Percentiles rank a stretch among this genome's conserved stretches.
These are phyloP conservation scores for Piromyces sp. DNA, from an alignment of 192 early-diverging fungal species.

Conservation along the genomic window DNA sequence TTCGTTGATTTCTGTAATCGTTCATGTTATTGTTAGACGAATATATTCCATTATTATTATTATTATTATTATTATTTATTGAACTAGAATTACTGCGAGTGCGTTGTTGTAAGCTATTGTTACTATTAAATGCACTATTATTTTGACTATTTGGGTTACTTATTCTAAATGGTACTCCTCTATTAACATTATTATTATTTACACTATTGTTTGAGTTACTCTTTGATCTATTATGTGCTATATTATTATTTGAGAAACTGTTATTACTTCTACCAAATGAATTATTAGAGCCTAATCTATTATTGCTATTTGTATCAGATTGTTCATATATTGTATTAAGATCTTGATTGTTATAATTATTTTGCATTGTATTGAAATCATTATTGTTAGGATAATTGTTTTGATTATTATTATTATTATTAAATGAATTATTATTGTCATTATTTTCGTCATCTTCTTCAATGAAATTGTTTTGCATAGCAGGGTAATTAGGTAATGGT, in stretches of 20 bases:
- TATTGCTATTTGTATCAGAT: not conserved
- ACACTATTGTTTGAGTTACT: not conserved
- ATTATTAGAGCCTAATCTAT: not conserved
- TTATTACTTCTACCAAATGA: not conserved
- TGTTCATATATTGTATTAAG: not conserved
- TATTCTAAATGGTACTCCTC: not conserved
- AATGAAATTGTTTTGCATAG: not conserved
- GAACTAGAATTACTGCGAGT: not conserved
- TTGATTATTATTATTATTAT: not conserved
- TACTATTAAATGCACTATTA: not conserved
- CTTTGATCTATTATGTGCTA: not conserved
- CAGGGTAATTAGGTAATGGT: not conserved
- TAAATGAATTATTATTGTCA: not conserved
- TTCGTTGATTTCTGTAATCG: not conserved
- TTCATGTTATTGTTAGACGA: not conserved
- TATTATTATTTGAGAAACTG: not conserved
- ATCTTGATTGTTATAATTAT: not conserved
- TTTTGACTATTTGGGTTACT: not conserved
- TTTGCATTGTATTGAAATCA: not conserved
- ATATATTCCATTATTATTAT: not conserved
- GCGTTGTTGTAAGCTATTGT: not conserved
- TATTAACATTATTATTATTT: not conserved
- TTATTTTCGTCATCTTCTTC: not conserved
- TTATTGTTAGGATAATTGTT: not conserved
- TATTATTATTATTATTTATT: not conserved